Evolutionary conservation across 306 rosid genomes (phyloP).

Genomic region (Rosa chinensis): DNA sequence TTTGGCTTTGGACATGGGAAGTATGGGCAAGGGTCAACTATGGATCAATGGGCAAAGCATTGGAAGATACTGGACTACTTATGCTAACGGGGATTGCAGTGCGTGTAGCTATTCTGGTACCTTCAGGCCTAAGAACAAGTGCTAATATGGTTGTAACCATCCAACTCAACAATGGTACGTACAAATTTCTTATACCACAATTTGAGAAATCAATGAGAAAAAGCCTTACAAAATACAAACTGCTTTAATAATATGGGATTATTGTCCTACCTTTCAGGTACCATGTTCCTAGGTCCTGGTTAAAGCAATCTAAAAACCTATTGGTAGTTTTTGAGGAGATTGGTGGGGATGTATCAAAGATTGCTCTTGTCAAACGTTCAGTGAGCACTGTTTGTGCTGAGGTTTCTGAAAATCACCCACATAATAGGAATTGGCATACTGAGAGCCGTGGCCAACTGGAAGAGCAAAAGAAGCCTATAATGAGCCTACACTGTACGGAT

Average conservation of each 20-base stretch:
- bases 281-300: conserved; percentile 83
- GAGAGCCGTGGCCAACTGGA: conserved; percentile 42
- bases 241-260: not conserved
- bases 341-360: conserved; percentile 59
- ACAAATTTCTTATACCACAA: conserved; percentile 16
- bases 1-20: conserved; percentile 74
- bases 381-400: conserved; percentile 62
- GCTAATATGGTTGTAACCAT: conserved; percentile 53
- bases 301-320: conserved; percentile 60
- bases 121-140: conserved; percentile 55
- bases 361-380: conserved; percentile 60
- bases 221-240: not conserved
- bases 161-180: conserved; percentile 93
- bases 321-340: conserved; percentile 75
- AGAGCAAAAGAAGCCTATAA: conserved; percentile 40
- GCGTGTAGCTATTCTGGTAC: conserved; percentile 60
- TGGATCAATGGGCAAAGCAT: conserved; percentile 87
- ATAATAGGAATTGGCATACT: conserved; percentile 40
- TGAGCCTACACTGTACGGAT: conserved; percentile 55
- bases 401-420: conserved; percentile 48
- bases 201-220: not conserved
- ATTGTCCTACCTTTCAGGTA: conserved; percentile 53
- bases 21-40: conserved; percentile 84
- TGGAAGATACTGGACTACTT: conserved; percentile 82
- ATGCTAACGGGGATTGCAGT: conserved; percentile 60